Base-by-base conservation (phyloP, 805 yeast species). In the Teunomyces atbi region DNA sequence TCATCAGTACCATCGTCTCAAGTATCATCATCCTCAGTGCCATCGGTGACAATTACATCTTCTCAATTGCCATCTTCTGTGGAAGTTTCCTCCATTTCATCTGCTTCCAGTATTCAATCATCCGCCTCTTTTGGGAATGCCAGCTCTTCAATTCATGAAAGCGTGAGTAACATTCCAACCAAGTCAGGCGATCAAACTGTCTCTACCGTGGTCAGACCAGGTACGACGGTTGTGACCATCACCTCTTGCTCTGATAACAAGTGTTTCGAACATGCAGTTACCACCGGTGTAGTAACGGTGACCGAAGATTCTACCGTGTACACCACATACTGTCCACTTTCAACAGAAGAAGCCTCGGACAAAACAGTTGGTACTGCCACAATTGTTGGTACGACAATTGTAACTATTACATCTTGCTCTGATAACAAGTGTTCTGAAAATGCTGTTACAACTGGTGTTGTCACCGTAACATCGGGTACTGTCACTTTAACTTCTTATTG, bases 221-320 rank as follows among this genome's bases (percentile, higher is more conserved):
- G 33, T 13, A 30, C 33, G 8, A 64, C 68, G 20, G 49, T 64
- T 38, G 45, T 65, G 40, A 66, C 71, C 45, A 58, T 64, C 45
- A 65, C 73, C 43, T 59, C 69, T 38, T 69, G 74, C 52, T 51
- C 62, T 12, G 59, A 60, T 43, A 44, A 63, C 60, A 51, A 43
- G 32, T 69, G 75, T 46, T 12, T 44, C 5, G 42, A 40, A 15
- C 49, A 45, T 8, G 47, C 57, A 20, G 45, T 34, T 15, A 64
- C 71, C 51, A 66, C 72, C 39, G 70, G 71, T 60, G 44, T 64
- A 23, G 64, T 70, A 55, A 66, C 70, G 37, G 62, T 66, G 45
- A 65, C 69, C 46, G 59, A 59, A 42, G 52, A 56, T 35, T 55
- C 55, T 41, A 62, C 68, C 34, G 48, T 49, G 15, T 63, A 61